Base-by-base conservation (phyloP, 495 filamentous ascomycete species). In the Bacidia rubella region DNA sequence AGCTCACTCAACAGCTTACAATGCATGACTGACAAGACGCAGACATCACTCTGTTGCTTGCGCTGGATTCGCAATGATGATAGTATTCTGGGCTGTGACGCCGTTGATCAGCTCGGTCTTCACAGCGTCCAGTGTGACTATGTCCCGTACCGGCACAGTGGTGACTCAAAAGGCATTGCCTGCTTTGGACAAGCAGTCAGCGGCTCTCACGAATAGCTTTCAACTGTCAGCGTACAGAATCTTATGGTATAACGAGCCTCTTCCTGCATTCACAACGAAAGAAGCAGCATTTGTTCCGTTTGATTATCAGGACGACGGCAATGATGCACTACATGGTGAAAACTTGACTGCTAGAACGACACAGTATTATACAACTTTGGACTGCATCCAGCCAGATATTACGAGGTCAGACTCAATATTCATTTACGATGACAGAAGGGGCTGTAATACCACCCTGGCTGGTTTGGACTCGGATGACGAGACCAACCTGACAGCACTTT, bases 31-130 rank as follows among this genome's bases (percentile, higher is more conserved):
- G 29, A 35, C 15, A 15, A 35, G 7, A 19, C 7, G 19, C n/a
- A 75, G 65, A 26, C 73, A 73, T 47, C 75, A 64, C 66, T 20
- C 53, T 12, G 68, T 74, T 1, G 68, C 71, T 49, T 64, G 62
- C 15, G 53, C 69, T 7, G 66, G 69, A 1, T 49, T 54, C 3
- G 63, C 65, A 2, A 64, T 70, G 40, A 60, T 74, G 7, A 22
- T 70, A 4, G 59, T 75, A 9, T 70, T 69, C 41, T 73, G 69
- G 70, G 59, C 65, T 15, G 52, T 76, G 4, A 71, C 69, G 19
- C 73, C 72, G 0, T 46, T 68, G 2, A 66, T 71, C 47, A 56
- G 66, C 24, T 64, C 66, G 10, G 64, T 74, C 24, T 67, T 76
- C 27, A 58, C 44, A 0, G 38, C 51, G 2, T 51, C 51, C 0